A percentile compares a stretch with the other conserved stretches of the same genome.
Evolutionary conservation across 2,329 filamentous ascomycete species (phyloP).

Genomic region (Paecilomyces sp.): DNA sequence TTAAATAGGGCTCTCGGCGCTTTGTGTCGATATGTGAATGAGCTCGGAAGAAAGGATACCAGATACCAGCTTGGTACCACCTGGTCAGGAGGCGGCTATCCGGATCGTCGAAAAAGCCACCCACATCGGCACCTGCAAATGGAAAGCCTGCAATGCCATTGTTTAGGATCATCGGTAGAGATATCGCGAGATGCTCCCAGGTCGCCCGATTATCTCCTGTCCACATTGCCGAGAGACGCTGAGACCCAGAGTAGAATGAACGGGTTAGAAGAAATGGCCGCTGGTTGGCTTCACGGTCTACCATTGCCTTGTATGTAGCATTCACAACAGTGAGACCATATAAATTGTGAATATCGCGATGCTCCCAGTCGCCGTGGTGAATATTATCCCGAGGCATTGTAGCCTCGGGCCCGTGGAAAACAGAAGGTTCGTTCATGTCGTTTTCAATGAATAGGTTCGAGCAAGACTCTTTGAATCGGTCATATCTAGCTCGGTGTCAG

Average conservation of each 20-base stretch:
- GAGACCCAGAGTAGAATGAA: slow-evolving; percentile 84
- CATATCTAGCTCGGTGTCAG: no score
- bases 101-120: slow-evolving; percentile 96
- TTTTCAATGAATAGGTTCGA: no score
- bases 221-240: slow-evolving; percentile 93
- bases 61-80: slow-evolving; percentile 95
- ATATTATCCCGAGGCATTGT: no score
- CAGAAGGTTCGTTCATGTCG: no score
- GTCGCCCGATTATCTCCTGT: slow-evolving; percentile 94
- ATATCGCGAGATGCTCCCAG: slow-evolving; percentile 84
- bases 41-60: slow-evolving; percentile 96
- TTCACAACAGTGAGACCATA: no score
- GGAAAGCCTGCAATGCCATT: slow-evolving; percentile 90
- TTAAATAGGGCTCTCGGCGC: slow-evolving; percentile 84
- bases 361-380: no score
- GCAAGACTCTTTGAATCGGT: no score
- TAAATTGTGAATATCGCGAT: no score
- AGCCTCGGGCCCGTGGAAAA: no score
- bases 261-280: no score
- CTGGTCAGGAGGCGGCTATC: slow-evolving; percentile 83
- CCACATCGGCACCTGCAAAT: slow-evolving; percentile 91
- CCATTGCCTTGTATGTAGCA: no score
- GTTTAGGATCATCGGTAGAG: slow-evolving; percentile 87
- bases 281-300: no score
- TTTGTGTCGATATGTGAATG: slow-evolving; percentile 96